Base-by-base conservation (phyloP, 225 moss, liverwort and hornwort genomes). In the Marchantia paleacea region DNA sequence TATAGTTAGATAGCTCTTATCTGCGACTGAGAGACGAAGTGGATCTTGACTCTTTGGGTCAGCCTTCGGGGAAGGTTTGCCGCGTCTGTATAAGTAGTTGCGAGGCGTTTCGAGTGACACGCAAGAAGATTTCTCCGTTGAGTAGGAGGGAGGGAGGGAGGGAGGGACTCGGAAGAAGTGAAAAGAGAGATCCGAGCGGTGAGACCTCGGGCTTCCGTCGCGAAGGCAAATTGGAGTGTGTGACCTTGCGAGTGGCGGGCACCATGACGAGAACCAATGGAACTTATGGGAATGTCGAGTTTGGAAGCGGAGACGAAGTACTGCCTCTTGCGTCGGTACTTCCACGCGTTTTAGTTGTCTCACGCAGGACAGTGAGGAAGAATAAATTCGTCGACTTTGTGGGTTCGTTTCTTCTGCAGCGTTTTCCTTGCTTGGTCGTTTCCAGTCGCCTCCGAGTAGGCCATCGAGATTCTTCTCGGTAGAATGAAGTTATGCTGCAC, bases 381-480 rank as follows among this genome's bases (percentile, higher is more conserved):
- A 99, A 99, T 66, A 99, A 99, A 86, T 99, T 99, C 67, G 99
- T 99, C n/a, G 90, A 99, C 85, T 99, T 99, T 47, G 99, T 99
- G 1, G 90, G 90, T 90, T 79, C 10, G 72, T 28, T 20, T 18
- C 30, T 20, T 26, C 13, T 20, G 26, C 31, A 24, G n/a, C 52
- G 48, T 11, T 60, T 51, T 50, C 31, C 20, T 39, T 48, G 6
- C 19, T 47, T 47, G 2, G 1, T 7, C 1, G 6, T 14, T 49
- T 48, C 11, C 48, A 1, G 8, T 47, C 48, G 22, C 62, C n/a
- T 10, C 60, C n/a, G 58, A 58, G 3, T n/a, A n/a, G n/a, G n/a
- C n/a, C 39, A 39, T 5, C 39, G 39, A 39, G 39, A 39, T 39
- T 39, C 39, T 39, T 5, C 39, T 39, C 3, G 3, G 39, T 39